These are phyloP conservation scores for Phytophthora idaei DNA, from an alignment of 352 stramenopile genomes.

Conservation along the genomic window DNA sequence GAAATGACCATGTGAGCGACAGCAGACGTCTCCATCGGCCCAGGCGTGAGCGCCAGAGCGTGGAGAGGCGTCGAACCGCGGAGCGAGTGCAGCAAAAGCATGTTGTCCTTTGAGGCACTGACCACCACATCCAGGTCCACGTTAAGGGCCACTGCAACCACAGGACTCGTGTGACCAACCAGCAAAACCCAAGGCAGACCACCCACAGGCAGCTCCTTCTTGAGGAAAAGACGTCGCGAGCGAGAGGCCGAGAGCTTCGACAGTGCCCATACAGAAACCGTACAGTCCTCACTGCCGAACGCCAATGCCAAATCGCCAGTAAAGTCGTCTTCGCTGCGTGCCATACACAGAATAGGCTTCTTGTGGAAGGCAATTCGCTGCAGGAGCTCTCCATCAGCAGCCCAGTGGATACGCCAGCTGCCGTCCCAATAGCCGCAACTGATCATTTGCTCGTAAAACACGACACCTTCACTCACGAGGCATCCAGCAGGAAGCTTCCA, in stretches of 20 bases:
- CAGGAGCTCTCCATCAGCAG: slow-evolving; percentile 80
- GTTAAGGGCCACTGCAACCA: slow-evolving; percentile 81
- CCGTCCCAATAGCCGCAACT: slow-evolving; percentile 89
- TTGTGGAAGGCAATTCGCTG: slow-evolving; percentile 90
- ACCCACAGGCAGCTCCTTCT: slow-evolving; percentile 84
- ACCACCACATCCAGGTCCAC: slow-evolving; percentile 85
- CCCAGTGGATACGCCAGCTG: slow-evolving; percentile 89
- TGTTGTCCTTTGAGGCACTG: slow-evolving; percentile 80
- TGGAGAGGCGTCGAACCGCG: slow-evolving; percentile 77
- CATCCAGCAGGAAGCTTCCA: slow-evolving; percentile 82
- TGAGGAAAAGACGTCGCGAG: slow-evolving; percentile 84
- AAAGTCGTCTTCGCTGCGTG: slow-evolving; percentile 85
- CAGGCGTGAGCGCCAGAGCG: slow-evolving; percentile 60
- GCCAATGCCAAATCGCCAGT: slow-evolving; percentile 83
- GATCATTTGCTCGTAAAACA: slow-evolving; percentile 92
- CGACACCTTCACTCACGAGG: slow-evolving; percentile 75
- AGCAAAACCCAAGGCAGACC: slow-evolving; percentile 82
- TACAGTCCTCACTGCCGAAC: slow-evolving; percentile 88
- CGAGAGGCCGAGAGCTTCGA: slow-evolving; percentile 81
- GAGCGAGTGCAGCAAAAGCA: slow-evolving; percentile 77
- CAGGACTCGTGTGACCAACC: slow-evolving; percentile 75
- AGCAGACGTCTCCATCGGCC: slow-evolving; percentile 49
- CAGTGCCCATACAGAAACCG: slow-evolving; percentile 84
- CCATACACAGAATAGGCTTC: slow-evolving; percentile 87
- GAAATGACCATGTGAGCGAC: slow-evolving; percentile 83